A percentile compares a stretch with the other conserved stretches of the same genome.
These are phyloP conservation scores for Epichloe scottii DNA, from an alignment of 2,329 filamentous ascomycete species.

Conservation along the genomic window DNA sequence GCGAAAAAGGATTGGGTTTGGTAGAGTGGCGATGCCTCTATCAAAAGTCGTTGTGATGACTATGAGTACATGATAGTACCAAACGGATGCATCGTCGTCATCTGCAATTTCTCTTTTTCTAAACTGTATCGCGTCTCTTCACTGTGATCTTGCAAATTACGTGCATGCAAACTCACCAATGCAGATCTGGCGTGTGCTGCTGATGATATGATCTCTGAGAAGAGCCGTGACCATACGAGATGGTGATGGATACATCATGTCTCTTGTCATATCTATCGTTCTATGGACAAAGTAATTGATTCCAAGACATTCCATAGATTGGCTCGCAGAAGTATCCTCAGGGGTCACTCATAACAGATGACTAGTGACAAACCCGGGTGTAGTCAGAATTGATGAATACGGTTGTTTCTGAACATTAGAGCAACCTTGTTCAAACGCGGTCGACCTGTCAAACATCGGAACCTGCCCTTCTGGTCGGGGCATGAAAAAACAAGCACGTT, in stretches of 20 bases:
- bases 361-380: neutral
- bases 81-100: slow-evolving; percentile 27
- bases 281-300: too few relatives aligned
- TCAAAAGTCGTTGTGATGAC: slow-evolving; percentile 32
- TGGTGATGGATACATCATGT: too few relatives aligned
- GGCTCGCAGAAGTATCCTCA: too few relatives aligned
- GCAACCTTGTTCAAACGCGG: neutral
- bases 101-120: slow-evolving; percentile 6
- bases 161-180: neutral
- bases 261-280: too few relatives aligned
- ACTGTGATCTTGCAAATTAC: neutral
- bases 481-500: neutral
- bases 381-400: neutral
- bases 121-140: neutral
- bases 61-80: slow-evolving; percentile 32
- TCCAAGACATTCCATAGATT: too few relatives aligned
- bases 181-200: neutral
- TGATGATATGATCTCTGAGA: too few relatives aligned
- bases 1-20: slow-evolving; percentile 47
- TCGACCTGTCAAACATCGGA: neutral
- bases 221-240: too few relatives aligned
- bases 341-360: neutral
- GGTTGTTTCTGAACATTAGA: neutral
- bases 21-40: slow-evolving; percentile 32
- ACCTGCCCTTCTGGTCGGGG: neutral